Evolutionary conservation across 108 stramenopile genomes (phyloP).

Genomic region (Fistulifera pelliculosa): DNA sequence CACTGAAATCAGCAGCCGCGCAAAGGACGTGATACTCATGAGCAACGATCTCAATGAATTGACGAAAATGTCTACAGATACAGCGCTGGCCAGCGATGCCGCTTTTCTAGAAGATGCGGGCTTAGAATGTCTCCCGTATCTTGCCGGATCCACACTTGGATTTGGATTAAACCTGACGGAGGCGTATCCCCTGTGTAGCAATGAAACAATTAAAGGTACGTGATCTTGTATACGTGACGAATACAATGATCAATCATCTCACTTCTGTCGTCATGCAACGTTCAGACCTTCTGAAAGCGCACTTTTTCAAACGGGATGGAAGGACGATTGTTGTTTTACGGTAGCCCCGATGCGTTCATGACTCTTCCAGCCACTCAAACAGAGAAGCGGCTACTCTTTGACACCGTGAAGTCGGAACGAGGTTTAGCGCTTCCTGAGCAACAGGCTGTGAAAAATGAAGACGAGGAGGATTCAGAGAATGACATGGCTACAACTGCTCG

Average conservation of each 20-base stretch:
- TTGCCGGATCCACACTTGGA: constrained; percentile 59
- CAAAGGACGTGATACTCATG: not conserved
- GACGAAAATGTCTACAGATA: not conserved
- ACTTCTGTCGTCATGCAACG: not conserved
- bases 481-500: no score
- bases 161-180: constrained; percentile 40
- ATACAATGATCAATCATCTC: not conserved
- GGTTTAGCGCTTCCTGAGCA: no score
- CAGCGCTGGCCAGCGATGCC: constrained; percentile 45
- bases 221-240: constrained; percentile 19
- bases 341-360: constrained; percentile 42
- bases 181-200: constrained; percentile 13
- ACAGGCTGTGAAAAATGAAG: no score
- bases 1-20: not conserved
- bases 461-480: no score
- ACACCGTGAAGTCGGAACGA: no score
- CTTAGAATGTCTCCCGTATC: constrained; percentile 23
- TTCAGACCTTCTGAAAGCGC: constrained; percentile 23
- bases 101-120: constrained; percentile 45
- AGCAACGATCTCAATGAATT: constrained; percentile 7
- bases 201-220: constrained; percentile 26
- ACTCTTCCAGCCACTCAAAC: constrained; percentile 14
- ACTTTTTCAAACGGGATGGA: constrained; percentile 32
- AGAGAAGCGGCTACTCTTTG: not conserved
- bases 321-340: constrained; percentile 58